phyloP scores from a whole-genome alignment of 2,329 filamentous ascomycete species.

The Pseudocercospora musae region DNA sequence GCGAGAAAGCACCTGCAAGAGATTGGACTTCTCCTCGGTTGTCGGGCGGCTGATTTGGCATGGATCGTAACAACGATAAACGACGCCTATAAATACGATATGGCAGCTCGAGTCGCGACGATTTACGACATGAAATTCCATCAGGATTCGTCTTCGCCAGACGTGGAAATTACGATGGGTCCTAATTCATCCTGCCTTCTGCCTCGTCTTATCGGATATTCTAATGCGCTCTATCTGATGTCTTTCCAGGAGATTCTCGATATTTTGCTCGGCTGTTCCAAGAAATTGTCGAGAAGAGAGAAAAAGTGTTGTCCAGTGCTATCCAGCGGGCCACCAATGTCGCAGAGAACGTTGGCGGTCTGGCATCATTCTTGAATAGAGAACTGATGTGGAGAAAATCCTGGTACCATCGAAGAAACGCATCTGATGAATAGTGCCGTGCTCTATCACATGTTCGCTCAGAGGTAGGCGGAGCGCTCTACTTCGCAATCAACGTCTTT shows the following conservation, averaged over 20 bases:
- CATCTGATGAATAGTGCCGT: conserved; percentile 13
- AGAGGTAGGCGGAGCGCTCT: neutral
- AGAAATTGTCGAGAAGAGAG: conserved; percentile 42
- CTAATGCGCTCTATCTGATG: conserved; percentile 12
- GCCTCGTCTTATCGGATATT: conserved; percentile 18
- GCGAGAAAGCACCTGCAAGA: neutral
- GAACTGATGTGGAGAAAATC: conserved; percentile 16
- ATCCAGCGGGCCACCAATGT: conserved; percentile 64
- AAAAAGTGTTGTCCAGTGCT: conserved; percentile 59
- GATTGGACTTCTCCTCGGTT: neutral
- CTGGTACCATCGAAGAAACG: conserved; percentile 8
- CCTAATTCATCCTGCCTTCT: conserved; percentile 16
- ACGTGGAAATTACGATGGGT: conserved; percentile 17
- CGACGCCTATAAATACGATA: conserved; percentile 23
- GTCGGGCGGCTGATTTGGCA: neutral
- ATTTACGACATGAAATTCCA: neutral
- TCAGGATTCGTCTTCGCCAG: conserved; percentile 19
- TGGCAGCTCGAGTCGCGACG: neutral
- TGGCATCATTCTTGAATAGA: conserved; percentile 11
- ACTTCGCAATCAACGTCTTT: neutral
- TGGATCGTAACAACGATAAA: neutral
- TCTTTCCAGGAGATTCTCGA: conserved; percentile 9
- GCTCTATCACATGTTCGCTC: conserved; percentile 3
- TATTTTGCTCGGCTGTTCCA: conserved; percentile 13
- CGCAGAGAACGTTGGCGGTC: conserved; percentile 59